Evolutionary conservation across 139 green algal species (phyloP).

Genomic region (Penium margaritaceum): DNA sequence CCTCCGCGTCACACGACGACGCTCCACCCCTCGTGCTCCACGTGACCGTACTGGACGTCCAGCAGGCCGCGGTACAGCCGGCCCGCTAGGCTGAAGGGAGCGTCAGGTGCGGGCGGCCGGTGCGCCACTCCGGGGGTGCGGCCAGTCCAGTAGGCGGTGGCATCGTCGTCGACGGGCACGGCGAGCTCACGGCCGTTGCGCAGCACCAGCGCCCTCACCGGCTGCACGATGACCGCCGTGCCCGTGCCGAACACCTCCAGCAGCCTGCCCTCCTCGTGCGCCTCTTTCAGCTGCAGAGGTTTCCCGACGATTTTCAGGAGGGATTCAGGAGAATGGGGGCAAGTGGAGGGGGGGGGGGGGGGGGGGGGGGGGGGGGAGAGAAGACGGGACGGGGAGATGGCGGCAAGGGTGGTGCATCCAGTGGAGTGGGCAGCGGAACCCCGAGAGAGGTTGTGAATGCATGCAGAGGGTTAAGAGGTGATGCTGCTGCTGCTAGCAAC

Average conservation of each 20-base stretch:
- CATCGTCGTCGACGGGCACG: constrained; percentile 18
- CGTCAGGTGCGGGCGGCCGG: background rate
- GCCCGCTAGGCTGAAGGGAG: constrained; percentile 22
- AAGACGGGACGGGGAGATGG: too few species aligned
- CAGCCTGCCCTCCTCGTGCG: constrained; percentile 48
- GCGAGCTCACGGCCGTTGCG: constrained; percentile 4
- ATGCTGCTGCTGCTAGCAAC: too few species aligned
- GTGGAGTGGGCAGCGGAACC: too few species aligned
- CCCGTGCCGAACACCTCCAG: constrained; percentile 70
- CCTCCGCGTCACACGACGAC: too few species aligned
- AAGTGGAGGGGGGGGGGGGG: too few species aligned
- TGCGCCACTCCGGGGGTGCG: background rate
- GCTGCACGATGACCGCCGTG: constrained; percentile 71
- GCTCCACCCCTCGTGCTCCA: constrained; percentile 20
- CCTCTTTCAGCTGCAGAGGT: constrained; percentile 47
- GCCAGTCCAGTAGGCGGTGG: constrained; percentile 10
- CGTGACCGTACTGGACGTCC: constrained; percentile 42
- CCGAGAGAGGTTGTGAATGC: too few species aligned
- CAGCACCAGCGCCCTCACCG: constrained; percentile 42
- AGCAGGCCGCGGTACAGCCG: constrained; percentile 22
- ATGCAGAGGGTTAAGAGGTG: too few species aligned
- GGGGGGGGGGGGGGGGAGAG: too few species aligned
- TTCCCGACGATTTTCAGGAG: too few species aligned
- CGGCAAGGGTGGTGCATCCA: too few species aligned
- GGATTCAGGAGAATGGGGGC: too few species aligned